Percentiles rank a stretch among this genome's conserved stretches.
Conservation (phyloP, 1,139 yeast genomes). For the Pichia sp. region DNA sequence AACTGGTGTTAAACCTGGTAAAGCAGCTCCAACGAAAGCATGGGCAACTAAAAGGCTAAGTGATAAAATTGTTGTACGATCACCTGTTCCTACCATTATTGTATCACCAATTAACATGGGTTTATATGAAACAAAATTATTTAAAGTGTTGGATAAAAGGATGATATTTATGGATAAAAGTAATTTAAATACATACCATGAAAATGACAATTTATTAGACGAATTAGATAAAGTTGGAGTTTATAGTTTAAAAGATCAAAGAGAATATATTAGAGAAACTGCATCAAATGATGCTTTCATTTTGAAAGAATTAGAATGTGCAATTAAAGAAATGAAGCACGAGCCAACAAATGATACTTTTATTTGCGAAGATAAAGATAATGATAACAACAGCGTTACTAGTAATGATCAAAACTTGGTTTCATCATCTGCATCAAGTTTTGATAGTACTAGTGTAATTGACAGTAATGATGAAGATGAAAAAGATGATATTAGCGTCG, state of each 20-base stretch:
- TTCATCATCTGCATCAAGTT: not conserved
- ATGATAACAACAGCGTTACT: not conserved
- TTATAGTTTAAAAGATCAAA: constrained; percentile 23
- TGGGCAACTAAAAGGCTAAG: constrained; percentile 58
- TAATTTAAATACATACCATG: constrained; percentile 8
- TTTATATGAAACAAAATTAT: constrained; percentile 41
- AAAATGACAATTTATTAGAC: constrained; percentile 17
- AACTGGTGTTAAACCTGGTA: constrained; percentile 53
- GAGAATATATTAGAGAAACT: constrained; percentile 14
- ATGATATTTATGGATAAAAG: constrained; percentile 31
- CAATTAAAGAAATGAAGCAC: not conserved
- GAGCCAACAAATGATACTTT: too few relatives aligned
- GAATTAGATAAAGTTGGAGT: constrained; percentile 25
- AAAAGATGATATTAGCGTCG: constrained; percentile 15
- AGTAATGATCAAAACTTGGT: not conserved
- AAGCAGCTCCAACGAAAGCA: constrained; percentile 49
- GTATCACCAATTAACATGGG: constrained; percentile 63
- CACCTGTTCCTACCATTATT: constrained; percentile 62
- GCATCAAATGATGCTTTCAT: constrained; percentile 15
- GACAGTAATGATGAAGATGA: not conserved
- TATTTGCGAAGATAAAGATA: not conserved
- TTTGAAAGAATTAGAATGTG: constrained; percentile 12
- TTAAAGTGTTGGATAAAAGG: constrained; percentile 36
- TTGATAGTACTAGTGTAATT: not conserved
- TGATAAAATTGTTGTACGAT: constrained; percentile 56